phyloP scores from a whole-genome alignment of 1,284 basidiomycete genomes.

The Cryptococcus deneoformans region DNA sequence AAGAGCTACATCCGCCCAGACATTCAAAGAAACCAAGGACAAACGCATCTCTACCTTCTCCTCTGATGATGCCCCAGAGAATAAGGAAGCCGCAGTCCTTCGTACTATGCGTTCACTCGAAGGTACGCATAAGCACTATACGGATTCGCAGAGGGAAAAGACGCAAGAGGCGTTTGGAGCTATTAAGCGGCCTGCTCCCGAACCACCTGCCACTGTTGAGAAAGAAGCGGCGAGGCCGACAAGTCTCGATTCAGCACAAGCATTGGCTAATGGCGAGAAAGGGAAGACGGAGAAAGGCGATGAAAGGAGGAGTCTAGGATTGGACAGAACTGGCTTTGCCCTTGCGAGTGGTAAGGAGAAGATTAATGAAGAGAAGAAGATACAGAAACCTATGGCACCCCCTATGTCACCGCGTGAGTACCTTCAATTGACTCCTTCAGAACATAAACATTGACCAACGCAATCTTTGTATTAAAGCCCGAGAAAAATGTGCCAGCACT shows the following conservation, averaged over 20 bases:
- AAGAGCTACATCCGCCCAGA: conserved; percentile 8
- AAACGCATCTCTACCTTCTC: conserved; percentile 14
- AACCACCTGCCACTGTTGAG: conserved; percentile 13
- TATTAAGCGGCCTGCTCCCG: conserved; percentile 30
- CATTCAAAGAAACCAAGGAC: conserved; percentile 11
- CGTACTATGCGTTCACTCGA: conserved; percentile 39
- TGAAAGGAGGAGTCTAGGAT: conserved; percentile 23
- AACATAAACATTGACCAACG: background rate
- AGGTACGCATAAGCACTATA: conserved; percentile 17
- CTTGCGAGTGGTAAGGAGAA: conserved; percentile 9
- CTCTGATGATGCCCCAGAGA: conserved; percentile 4
- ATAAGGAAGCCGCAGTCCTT: conserved; percentile 30
- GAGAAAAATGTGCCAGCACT: conserved; percentile 3
- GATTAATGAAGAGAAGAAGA: background rate
- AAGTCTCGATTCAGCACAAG: conserved; percentile 17
- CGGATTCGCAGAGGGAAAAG: conserved; percentile 7
- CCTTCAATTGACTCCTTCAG: background rate
- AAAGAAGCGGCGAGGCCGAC: conserved; percentile 5
- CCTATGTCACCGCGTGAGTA: conserved; percentile 17
- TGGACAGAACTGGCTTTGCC: conserved; percentile 15
- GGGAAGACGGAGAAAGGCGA: conserved; percentile 13
- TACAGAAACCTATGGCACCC: background rate
- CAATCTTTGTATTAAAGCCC: conserved; percentile 1
- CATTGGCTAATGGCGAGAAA: background rate
- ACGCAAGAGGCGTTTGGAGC: conserved; percentile 21